A percentile compares a stretch with the other conserved stretches of the same genome.
Conservation (phyloP, 2,329 filamentous ascomycete species). For the Ophiognomonia clavigignenti-juglandacearum region DNA sequence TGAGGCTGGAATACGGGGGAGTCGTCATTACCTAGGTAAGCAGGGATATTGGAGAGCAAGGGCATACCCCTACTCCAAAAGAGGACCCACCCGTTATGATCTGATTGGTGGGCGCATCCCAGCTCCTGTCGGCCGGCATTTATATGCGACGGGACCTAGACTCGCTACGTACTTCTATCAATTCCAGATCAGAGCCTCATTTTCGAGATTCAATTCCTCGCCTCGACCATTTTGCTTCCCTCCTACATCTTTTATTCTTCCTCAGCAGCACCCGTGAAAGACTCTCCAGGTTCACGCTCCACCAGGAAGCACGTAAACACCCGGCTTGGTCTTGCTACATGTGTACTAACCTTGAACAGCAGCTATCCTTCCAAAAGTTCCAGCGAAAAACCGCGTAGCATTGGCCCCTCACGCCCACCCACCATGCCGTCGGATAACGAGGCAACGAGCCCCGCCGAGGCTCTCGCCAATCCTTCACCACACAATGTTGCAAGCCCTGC, state of each 20-base stretch:
- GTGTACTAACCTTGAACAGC: conserved; percentile 11
- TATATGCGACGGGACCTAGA: too few relatives aligned
- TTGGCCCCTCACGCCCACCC: not conserved
- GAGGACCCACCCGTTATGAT: not conserved
- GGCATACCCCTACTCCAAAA: too few relatives aligned
- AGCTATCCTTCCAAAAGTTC: not conserved
- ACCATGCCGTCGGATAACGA: conserved; percentile 15
- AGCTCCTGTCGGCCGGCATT: not conserved
- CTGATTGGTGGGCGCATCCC: not conserved
- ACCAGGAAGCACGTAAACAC: conserved; percentile 12
- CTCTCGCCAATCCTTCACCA: not conserved
- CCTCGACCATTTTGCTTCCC: not conserved
- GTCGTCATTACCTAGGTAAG: too few relatives aligned
- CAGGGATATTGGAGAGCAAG: too few relatives aligned
- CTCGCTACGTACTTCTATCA: not conserved
- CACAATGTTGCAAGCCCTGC: not conserved
- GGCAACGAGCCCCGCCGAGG: not conserved
- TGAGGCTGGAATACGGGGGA: too few relatives aligned
- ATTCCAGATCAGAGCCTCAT: not conserved
- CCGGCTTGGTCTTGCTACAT: conserved; percentile 10
- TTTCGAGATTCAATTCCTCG: not conserved
- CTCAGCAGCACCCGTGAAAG: conserved; percentile 13
- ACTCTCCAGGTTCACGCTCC: conserved; percentile 7
- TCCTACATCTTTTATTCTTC: conserved; percentile 14
- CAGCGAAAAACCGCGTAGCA: not conserved